phyloP scores from a whole-genome alignment of 1,284 basidiomycete species.

The Boletus mariae region DNA sequence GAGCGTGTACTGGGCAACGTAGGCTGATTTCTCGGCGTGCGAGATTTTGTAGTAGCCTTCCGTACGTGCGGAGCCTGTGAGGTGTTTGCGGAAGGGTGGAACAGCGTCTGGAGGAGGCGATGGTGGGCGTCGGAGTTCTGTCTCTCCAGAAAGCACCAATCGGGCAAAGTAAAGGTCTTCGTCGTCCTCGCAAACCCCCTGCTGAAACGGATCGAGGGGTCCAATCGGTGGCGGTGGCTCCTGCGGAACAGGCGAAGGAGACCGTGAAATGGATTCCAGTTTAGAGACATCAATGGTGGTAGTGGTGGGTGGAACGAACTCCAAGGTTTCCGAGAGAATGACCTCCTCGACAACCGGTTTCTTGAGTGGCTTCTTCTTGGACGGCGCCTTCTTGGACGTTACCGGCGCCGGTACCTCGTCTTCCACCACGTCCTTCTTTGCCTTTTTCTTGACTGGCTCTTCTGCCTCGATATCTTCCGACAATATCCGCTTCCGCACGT shows the following conservation, averaged over 20 bases:
- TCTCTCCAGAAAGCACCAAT: conserved; percentile 48
- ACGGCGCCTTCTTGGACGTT: conserved; percentile 36
- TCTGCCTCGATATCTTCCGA: conserved; percentile 36
- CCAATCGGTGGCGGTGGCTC: conserved; percentile 42
- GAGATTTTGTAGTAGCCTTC: conserved; percentile 96
- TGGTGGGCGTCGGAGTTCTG: conserved; percentile 25
- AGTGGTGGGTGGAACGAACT: conserved; percentile 48
- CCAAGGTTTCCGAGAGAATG: conserved; percentile 47
- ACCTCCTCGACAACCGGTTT: conserved; percentile 45
- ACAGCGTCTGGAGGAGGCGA: conserved; percentile 34
- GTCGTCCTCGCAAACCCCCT: conserved; percentile 77
- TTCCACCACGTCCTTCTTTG: conserved; percentile 24
- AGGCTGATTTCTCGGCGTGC: conserved; percentile 87
- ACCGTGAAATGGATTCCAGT: conserved; percentile 42
- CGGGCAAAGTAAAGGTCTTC: conserved; percentile 89
- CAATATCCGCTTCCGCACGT: conserved; percentile 35
- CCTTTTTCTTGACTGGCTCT: conserved; percentile 40
- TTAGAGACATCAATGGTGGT: conserved; percentile 48
- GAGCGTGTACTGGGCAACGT: conserved; percentile 75
- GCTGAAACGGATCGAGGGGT: conserved; percentile 54
- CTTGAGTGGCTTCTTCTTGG: conserved; percentile 34
- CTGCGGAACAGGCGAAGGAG: conserved; percentile 40
- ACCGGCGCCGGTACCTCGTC: conserved; percentile 22
- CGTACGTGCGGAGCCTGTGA: conserved; percentile 82
- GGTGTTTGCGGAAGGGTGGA: conserved; percentile 60